Conservation (phyloP, 139 green algal genomes). For the Gonium pectorale region DNA sequence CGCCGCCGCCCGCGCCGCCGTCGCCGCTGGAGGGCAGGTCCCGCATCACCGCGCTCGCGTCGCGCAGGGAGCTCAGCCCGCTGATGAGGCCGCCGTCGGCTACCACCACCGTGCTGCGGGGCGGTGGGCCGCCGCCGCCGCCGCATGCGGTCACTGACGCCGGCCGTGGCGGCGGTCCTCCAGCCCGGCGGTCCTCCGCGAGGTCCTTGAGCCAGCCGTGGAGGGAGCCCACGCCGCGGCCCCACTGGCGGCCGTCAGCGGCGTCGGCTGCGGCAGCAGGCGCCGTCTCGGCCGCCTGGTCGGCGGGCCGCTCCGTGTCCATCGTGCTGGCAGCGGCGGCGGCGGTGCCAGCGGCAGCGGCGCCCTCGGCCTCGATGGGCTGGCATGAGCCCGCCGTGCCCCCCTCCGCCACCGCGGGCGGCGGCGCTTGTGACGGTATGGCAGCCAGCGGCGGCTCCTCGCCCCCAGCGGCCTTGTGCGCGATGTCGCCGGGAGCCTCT, state of each 20-base stretch:
- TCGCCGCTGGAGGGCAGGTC: conserved; percentile 11
- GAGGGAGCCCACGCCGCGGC: background rate
- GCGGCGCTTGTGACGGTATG: background rate
- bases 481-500: conserved; percentile 6
- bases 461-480: background rate
- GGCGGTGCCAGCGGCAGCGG: background rate
- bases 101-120: background rate
- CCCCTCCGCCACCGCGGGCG: background rate
- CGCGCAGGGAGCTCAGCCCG: background rate
- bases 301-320: too few species aligned
- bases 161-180: background rate
- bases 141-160: background rate
- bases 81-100: conserved; percentile 30
- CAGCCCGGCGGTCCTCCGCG: background rate
- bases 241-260: background rate
- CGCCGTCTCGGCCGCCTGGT: too few species aligned
- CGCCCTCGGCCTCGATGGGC: too few species aligned
- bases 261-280: too few species aligned
- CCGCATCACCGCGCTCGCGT: background rate
- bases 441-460: background rate
- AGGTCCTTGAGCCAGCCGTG: background rate
- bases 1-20: conserved; percentile 5
- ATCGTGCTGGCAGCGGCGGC: background rate
- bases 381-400: too few species aligned
- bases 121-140: background rate